These are phyloP conservation scores for Candida sojae DNA, from an alignment of 1,139 yeast genomes.

Conservation along the genomic window DNA sequence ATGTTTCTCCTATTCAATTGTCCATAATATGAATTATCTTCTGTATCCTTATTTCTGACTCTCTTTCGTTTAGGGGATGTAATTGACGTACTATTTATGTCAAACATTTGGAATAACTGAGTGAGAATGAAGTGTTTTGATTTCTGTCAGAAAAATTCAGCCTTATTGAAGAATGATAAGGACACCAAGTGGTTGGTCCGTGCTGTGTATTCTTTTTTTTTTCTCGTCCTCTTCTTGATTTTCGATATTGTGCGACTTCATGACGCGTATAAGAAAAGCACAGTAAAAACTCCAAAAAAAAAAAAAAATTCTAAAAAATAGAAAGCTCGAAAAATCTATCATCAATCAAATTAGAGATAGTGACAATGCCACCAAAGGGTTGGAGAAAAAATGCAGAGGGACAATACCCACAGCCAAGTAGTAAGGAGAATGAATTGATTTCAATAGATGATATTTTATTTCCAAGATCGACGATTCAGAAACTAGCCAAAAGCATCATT, in stretches of 20 bases:
- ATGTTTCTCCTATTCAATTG: conserved; percentile 62
- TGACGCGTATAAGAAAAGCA: neutral
- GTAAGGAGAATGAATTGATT: conserved; percentile 56
- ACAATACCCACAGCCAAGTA: conserved; percentile 49
- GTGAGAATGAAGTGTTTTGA: neutral
- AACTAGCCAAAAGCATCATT: conserved; percentile 53
- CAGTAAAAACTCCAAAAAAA: neutral
- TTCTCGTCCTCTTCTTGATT: neutral
- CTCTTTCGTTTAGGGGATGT: conserved; percentile 5
- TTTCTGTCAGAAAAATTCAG: neutral
- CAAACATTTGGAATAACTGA: conserved; percentile 4
- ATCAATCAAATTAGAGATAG: neutral
- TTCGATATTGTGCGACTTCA: neutral
- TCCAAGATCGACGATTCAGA: conserved; percentile 62
- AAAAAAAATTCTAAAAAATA: neutral
- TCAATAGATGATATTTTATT: conserved; percentile 71
- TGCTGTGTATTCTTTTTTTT: neutral
- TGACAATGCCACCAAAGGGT: conserved; percentile 74
- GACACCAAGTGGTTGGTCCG: neutral
- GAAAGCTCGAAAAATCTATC: neutral
- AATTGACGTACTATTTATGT: conserved; percentile 1
- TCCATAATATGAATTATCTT: conserved; percentile 52
- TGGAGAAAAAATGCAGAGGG: conserved; percentile 80
- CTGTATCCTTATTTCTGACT: conserved; percentile 5
- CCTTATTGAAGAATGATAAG: too few relatives aligned